Evolutionary conservation across 208 protist genomes (phyloP), one percentile per base, ranked within the genome.

Genomic region (Crithidia bombi): DNA sequence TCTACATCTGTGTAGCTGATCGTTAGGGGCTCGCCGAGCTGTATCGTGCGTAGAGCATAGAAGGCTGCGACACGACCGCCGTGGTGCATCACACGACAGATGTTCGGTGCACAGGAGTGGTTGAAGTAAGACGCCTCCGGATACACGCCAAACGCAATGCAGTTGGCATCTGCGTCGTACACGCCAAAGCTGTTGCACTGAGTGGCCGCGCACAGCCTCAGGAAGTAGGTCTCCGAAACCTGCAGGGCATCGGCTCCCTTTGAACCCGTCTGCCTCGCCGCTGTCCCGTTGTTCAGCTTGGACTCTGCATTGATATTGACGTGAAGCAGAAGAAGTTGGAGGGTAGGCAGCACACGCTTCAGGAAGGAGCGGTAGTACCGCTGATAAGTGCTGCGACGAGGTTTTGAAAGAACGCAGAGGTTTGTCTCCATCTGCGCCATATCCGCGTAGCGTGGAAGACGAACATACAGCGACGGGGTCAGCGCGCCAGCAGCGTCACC

Each of bases 1-100:
- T 89, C 80, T 1, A 91, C 76, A 57, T 91, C 85, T 28, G 82
- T 82, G 68, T 94, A 94, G 65, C 85, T 89, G 62, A 94, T 90
- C n/a, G 73, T 90, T 26, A 94, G 65, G 12, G 72, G 71, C 50
- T 89, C 85, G 30, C 66, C 65, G 11, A 55, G 52, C 2, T 25
- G 23, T 47, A 94, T 87, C 38, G 65, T 33, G 11, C 89, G 83
- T 54, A 94, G 66, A 15, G 85, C 83, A 56, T 91, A 91, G 67
- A 94, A 94, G 39, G 66, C 69, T 14, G 84, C 83, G 28, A 73
- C 6, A 23, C 81, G 63, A 7, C 67, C 66, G 21, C 82, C 79
- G 15, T 77, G 52, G 41, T 69, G 69, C 79, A 86, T 92, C 21
- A 89, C 82, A 46, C 87, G 87, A 57, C 87, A 92, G 51, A 90